These are phyloP conservation scores for Cynanchum wilfordii DNA, from an alignment of 257 asterid species.

Conservation along the genomic window DNA sequence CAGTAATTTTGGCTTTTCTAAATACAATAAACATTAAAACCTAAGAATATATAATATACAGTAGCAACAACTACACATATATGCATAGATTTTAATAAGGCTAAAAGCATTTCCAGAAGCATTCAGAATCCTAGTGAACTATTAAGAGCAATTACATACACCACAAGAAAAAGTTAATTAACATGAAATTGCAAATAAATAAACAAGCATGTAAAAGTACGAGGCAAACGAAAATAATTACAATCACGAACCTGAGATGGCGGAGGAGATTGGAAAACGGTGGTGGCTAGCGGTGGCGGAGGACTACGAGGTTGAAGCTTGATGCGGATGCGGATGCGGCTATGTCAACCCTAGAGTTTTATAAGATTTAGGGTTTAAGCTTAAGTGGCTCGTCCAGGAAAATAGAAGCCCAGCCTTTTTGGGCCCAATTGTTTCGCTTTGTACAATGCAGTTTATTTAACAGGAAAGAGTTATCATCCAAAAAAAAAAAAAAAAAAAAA, in stretches of 20 bases:
- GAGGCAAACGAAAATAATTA: not conserved
- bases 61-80: not conserved
- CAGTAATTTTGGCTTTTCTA: not conserved
- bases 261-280: not conserved
- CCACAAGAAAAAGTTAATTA: not conserved
- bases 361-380: constrained; percentile 10
- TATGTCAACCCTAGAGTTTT: not conserved
- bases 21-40: not conserved
- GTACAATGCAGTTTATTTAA: no score
- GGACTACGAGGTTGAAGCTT: not conserved
- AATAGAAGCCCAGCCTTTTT: not conserved
- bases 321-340: constrained; percentile 2
- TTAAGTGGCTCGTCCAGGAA: not conserved
- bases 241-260: constrained; percentile 3
- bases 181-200: not conserved
- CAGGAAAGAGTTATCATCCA: no score
- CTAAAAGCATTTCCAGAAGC: not conserved
- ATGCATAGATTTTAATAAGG: not conserved
- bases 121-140: not conserved
- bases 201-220: not conserved
- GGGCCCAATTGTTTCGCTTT: not conserved
- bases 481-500: no score
- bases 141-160: not conserved
- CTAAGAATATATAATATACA: not conserved
- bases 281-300: not conserved